Base-by-base conservation (phyloP, 805 yeast species). In the Myxozyma mucilagina region DNA sequence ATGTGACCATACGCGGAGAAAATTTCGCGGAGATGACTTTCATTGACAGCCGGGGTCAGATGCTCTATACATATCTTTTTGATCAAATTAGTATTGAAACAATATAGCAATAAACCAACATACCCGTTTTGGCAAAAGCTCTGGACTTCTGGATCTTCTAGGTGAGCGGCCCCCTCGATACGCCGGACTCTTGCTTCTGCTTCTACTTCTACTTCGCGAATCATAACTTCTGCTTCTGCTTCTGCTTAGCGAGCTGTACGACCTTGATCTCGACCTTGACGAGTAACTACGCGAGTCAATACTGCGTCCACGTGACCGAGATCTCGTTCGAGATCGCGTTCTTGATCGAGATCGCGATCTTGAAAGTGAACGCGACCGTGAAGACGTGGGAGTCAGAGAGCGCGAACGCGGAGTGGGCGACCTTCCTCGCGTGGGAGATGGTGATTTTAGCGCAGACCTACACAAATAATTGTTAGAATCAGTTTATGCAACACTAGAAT, bases 21-120 rank as follows among this genome's bases (percentile, higher is more conserved):
- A 14, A 65, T 65, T 34, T 65, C 68, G 2, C 54, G 55, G 4
- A 65, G 39, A 52, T 65, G 68, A 29, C 41, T 60, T 18, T 57
- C 65, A 20, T 39, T 55, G 14, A 65, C 63, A 43, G 48, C 53
- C 32, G 41, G 56, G 8, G 68, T 53, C 49, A 65, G 32, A 8
- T 53, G 51, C 34, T 65, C 64, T 8, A 64, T 54, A 20, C 56
- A 31, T 34, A 60, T 51, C 68, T 64, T 24, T 43, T 29, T 39
- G 34, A 18, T 32, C 35, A 20, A 9, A 35, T 9, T 52, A 34
- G 14, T 59, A 13, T 10, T 51, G 47, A 32, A 31, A 57, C 31
- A 24, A 13, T 14, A 31, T 9, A 45, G 13, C 24, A 14, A 13
- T 31, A 8, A 16, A 24, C 9, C 14, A 8, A 42, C 56, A 3